Base-by-base conservation (phyloP, 164 flowering plant species). In the Vitis labrusca region DNA sequence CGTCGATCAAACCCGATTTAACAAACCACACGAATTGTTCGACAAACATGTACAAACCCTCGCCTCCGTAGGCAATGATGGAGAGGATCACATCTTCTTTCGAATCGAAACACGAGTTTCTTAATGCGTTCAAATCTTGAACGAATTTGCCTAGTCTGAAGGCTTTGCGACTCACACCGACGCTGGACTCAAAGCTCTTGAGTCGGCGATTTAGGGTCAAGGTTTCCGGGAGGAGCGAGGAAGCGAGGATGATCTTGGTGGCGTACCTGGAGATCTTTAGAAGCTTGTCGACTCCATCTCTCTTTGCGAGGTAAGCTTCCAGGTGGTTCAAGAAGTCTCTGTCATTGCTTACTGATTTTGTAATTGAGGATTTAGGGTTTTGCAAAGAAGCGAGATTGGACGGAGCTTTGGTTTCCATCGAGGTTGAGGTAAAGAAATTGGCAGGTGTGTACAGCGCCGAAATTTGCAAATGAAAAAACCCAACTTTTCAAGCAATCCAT, bases 271-370 rank as follows among this genome's bases (percentile, higher is more conserved):
- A 86, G 81, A 95, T 91, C 78, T 95, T 95, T 68, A 95, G 89
- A 30, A 91, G 89, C 76, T 95, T 95, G 88, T 95, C 99, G 11
- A 95, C 88, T 62, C 99, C 99, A 60, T 95, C 98, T 67, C 98
- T 77, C 77, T 86, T 91, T 2, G 94, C 88, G 64, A 95, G 85
- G 83, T 89, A 95, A 0, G 76, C 68, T 73, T 95, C 99, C 30
- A 92, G 84, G 64, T 86, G 99, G 72, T 59, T 75, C 37, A 90
- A 19, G 65, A 91, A 86, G 74, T 92, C 96, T 70, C 88, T 67
- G 9, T 78, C 79, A 51, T 71, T 68, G 67, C 70, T 60, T 10
- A 71, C 30, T 9, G 78, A 17, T 44, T 13, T 44, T 2, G 76
- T 9, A 0, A n/a, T 17, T 61, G 54, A 16, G 59, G 29, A n/a